phyloP scores from a whole-genome alignment of 768 basidiomycete species.

The Lactarius sp. region DNA sequence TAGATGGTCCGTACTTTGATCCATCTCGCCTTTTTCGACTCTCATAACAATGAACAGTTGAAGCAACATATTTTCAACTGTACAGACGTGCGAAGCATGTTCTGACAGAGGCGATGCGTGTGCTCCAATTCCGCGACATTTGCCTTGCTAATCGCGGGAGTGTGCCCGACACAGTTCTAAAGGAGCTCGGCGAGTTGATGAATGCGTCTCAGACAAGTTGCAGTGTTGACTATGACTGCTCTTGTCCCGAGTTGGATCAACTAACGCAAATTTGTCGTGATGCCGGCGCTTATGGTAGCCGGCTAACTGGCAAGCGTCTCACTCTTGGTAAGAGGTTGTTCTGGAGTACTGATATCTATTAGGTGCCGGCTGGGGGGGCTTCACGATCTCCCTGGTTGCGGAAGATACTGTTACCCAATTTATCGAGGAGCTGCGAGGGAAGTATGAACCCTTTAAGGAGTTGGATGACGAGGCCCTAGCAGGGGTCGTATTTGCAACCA shows the following conservation, averaged over 20 bases:
- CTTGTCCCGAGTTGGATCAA: slow-evolving; percentile 71
- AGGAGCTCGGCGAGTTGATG: slow-evolving; percentile 65
- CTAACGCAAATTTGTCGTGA: slow-evolving; percentile 58
- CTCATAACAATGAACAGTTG: slow-evolving; percentile 43
- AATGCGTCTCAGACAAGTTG: slow-evolving; percentile 75
- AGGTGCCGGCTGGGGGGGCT: slow-evolving; percentile 93
- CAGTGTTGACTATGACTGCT: slow-evolving; percentile 65
- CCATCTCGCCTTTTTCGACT: background rate
- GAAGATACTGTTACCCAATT: slow-evolving; percentile 59
- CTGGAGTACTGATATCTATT: slow-evolving; percentile 3
- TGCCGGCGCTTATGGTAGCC: slow-evolving; percentile 74
- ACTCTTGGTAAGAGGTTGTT: background rate
- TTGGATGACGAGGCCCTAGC: slow-evolving; percentile 53
- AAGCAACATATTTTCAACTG: slow-evolving; percentile 75
- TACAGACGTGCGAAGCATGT: slow-evolving; percentile 83
- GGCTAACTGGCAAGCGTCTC: slow-evolving; percentile 63
- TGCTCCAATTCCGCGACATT: slow-evolving; percentile 67
- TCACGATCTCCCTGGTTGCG: slow-evolving; percentile 75
- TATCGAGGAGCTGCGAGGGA: slow-evolving; percentile 52
- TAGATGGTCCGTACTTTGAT: slow-evolving; percentile 52
- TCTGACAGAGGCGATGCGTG: slow-evolving; percentile 72
- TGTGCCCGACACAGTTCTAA: slow-evolving; percentile 33
- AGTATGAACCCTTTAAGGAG: slow-evolving; percentile 58
- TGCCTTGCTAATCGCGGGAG: slow-evolving; percentile 36
- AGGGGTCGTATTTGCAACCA: slow-evolving; percentile 77